A percentile compares a stretch with the other conserved stretches of the same genome.
Conservation (phyloP, 2,329 filamentous ascomycete species). For the Dactylellina sp. region DNA sequence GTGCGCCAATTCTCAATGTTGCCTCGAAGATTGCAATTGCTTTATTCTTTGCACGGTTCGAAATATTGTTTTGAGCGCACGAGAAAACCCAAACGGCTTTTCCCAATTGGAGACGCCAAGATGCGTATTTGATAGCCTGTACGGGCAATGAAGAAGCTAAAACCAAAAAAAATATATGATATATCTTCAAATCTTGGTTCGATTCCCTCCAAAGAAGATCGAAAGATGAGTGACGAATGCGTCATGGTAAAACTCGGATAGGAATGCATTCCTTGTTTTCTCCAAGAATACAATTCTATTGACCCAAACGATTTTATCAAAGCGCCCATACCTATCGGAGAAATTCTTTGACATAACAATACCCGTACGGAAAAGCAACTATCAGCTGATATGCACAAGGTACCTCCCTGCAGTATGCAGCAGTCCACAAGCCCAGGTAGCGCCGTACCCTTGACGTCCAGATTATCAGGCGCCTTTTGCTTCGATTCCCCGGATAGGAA, state of each 20-base stretch:
- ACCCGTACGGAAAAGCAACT: constrained; percentile 48
- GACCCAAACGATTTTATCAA: constrained; percentile 46
- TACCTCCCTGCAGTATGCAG: constrained; percentile 35
- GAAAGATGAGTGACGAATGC: constrained; percentile 48
- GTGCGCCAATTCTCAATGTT: constrained; percentile 54
- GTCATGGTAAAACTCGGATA: constrained; percentile 52
- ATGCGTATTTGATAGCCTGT: constrained; percentile 43
- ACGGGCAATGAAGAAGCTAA: not conserved
- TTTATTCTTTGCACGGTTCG: constrained; percentile 56
- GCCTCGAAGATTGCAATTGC: constrained; percentile 52
- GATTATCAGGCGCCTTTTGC: constrained; percentile 50
- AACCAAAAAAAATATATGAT: constrained; percentile 47
- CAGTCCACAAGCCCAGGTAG: constrained; percentile 56
- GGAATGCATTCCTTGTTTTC: constrained; percentile 52
- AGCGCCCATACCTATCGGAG: constrained; percentile 54
- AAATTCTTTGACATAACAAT: constrained; percentile 45
- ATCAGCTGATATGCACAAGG: constrained; percentile 56
- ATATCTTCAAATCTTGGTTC: constrained; percentile 51
- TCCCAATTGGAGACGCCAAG: constrained; percentile 41
- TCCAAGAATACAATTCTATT: constrained; percentile 40
- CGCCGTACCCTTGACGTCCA: constrained; percentile 42
- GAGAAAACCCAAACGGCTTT: constrained; percentile 41
- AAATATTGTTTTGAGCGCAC: constrained; percentile 56
- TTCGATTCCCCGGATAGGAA: constrained; percentile 56
- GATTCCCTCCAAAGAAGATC: constrained; percentile 47